These are phyloP conservation scores for Colletotrichum caudatum DNA, from an alignment of 2,329 filamentous ascomycete species.

Conservation along the genomic window DNA sequence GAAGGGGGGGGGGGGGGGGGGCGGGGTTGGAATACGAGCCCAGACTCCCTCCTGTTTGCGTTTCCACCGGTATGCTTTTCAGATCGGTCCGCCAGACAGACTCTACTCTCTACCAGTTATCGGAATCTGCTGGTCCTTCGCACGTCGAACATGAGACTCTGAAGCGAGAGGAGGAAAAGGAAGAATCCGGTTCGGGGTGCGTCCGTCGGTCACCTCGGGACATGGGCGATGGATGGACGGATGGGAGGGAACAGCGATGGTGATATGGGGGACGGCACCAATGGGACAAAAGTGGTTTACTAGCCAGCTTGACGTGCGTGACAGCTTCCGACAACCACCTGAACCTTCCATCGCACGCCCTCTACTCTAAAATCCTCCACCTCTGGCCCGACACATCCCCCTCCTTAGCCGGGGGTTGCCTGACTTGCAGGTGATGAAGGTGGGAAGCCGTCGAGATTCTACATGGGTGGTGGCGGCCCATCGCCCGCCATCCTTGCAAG, in stretches of 20 bases:
- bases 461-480: conserved; percentile 37
- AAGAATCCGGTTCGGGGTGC: background rate
- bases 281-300: conserved; percentile 30
- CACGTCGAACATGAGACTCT: conserved; percentile 37
- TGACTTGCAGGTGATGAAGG: conserved; percentile 42
- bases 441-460: conserved; percentile 43
- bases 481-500: conserved; percentile 39
- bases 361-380: conserved; percentile 39
- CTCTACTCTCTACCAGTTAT: conserved; percentile 16
- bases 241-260: conserved; percentile 22
- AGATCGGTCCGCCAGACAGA: conserved; percentile 29
- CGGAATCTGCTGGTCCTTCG: conserved; percentile 28
- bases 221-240: conserved; percentile 7
- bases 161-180: conserved; percentile 20
- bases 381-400: conserved; percentile 28
- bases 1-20: background rate
- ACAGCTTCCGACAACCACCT: conserved; percentile 39
- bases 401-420: conserved; percentile 39
- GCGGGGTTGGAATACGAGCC: conserved; percentile 1
- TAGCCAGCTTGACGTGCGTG: conserved; percentile 34
- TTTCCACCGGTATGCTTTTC: conserved; percentile 32
- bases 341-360: conserved; percentile 41
- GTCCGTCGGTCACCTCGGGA: conserved; percentile 4
- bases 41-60: conserved; percentile 38
- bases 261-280: conserved; percentile 30